Evolutionary conservation across 306 rosid genomes (phyloP).

Genomic region (Myrica gale): DNA sequence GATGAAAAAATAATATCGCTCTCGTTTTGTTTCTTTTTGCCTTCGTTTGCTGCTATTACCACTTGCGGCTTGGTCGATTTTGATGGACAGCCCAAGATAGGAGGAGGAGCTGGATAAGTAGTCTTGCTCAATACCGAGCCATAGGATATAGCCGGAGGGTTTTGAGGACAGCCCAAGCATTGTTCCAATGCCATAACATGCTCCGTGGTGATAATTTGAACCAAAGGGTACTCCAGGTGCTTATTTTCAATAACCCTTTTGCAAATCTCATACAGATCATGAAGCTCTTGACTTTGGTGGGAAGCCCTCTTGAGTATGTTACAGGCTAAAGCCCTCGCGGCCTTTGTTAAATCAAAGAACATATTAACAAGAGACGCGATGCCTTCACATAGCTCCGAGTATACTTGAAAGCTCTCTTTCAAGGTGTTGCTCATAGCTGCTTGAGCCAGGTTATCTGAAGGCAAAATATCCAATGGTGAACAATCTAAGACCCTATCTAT

Average conservation of each 20-base stretch:
- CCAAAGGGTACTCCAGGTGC: conserved; percentile 55
- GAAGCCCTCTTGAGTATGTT: conserved; percentile 55
- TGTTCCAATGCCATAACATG: conserved; percentile 46
- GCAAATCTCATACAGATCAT: conserved; percentile 50
- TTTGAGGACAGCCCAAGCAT: conserved; percentile 28
- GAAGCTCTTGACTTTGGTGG: conserved; percentile 46
- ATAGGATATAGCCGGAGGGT: conserved; percentile 23
- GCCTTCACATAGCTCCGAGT: conserved; percentile 47
- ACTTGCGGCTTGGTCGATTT: conserved; percentile 31
- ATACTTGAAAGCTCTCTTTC: conserved; percentile 63
- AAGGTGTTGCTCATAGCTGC: conserved; percentile 52
- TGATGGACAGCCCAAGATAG: conserved; percentile 19
- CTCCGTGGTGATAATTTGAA: conserved; percentile 46
- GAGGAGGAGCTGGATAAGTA: conserved; percentile 25
- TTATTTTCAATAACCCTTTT: conserved; percentile 43
- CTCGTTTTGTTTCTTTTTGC: conserved; percentile 33
- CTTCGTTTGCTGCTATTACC: conserved; percentile 27
- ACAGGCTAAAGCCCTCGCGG: conserved; percentile 51
- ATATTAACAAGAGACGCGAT: conserved; percentile 52
- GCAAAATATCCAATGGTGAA: conserved; percentile 36
- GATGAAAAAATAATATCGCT: conserved; percentile 30
- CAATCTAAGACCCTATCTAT: conserved; percentile 50
- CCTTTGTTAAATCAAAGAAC: conserved; percentile 44
- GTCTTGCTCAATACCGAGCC: conserved; percentile 20
- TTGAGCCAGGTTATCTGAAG: conserved; percentile 39